phyloP scores from a whole-genome alignment of 345 rosid genomes.

The Geranium rotundifolium region DNA sequence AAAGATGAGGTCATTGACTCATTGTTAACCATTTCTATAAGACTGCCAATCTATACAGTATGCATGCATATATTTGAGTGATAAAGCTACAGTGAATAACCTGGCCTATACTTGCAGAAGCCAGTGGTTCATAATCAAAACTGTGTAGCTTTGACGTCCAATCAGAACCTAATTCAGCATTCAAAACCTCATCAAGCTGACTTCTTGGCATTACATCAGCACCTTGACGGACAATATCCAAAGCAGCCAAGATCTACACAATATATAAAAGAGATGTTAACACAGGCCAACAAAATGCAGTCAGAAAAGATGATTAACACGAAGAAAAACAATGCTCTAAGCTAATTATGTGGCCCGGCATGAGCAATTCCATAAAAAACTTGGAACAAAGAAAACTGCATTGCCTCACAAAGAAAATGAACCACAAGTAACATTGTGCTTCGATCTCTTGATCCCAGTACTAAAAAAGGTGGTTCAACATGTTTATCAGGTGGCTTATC shows the following conservation, averaged over 20 bases:
- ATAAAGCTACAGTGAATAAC: conserved; percentile 20
- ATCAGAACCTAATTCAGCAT: conserved; percentile 65
- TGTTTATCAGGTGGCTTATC: neutral
- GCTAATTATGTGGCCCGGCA: neutral
- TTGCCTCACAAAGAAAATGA: neutral
- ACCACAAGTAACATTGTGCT: neutral
- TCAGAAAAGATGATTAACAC: too few species aligned
- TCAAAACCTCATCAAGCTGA: conserved; percentile 83
- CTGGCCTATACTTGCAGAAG: conserved; percentile 99
- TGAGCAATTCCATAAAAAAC: neutral
- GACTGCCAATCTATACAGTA: neutral
- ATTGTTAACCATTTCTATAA: neutral
- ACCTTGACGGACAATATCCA: conserved; percentile 97
- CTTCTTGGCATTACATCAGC: conserved; percentile 98
- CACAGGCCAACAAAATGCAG: neutral
- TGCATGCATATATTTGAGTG: neutral
- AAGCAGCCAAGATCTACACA: conserved; percentile 77
- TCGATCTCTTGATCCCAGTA: neutral
- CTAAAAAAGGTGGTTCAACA: neutral
- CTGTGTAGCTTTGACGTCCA: conserved; percentile 76
- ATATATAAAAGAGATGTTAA: conserved; percentile 15
- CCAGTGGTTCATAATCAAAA: conserved; percentile 92
- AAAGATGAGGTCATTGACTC: too few species aligned
- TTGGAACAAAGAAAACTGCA: neutral
- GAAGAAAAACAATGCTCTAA: neutral